Evolutionary conservation across 2,329 filamentous ascomycete species (phyloP).

Genomic region (Diaporthe citrichinensis): DNA sequence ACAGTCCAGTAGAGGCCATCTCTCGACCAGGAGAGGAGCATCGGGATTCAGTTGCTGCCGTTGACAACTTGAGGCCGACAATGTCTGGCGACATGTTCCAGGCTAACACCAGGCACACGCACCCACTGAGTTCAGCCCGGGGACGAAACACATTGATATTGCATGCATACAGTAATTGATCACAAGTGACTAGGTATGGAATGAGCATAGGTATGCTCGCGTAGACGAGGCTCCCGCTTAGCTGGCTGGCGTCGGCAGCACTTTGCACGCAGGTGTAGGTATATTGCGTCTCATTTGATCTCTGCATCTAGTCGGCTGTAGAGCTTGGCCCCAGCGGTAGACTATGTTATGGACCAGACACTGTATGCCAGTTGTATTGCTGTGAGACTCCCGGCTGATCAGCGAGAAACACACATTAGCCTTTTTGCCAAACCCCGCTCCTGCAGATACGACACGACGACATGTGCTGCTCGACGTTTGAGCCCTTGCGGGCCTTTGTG

Average conservation of each 20-base stretch:
- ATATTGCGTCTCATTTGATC: not conserved
- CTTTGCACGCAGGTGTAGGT: not conserved
- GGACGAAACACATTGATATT: not conserved
- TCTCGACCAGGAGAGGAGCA: not conserved
- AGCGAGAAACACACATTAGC: conserved; percentile 8
- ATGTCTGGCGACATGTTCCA: not conserved
- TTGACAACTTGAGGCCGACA: not conserved
- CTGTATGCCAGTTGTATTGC: not conserved
- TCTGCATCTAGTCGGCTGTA: not conserved
- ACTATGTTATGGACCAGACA: not conserved
- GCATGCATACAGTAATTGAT: not conserved
- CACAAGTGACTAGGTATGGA: not conserved
- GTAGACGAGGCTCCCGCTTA: not conserved
- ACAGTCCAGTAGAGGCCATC: not conserved
- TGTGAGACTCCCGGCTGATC: conserved; percentile 17
- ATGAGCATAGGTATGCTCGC: not conserved
- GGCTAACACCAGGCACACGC: not conserved
- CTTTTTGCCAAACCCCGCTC: conserved; percentile 13
- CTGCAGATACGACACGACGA: conserved; percentile 14
- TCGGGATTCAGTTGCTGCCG: not conserved
- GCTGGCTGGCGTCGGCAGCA: not conserved
- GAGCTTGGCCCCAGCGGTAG: not conserved
- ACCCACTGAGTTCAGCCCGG: not conserved
- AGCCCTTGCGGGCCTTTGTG: not conserved
- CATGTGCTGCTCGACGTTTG: not conserved